Evolutionary conservation across 805 yeast genomes (phyloP).

Genomic region (Jamesozyma lodderae): DNA sequence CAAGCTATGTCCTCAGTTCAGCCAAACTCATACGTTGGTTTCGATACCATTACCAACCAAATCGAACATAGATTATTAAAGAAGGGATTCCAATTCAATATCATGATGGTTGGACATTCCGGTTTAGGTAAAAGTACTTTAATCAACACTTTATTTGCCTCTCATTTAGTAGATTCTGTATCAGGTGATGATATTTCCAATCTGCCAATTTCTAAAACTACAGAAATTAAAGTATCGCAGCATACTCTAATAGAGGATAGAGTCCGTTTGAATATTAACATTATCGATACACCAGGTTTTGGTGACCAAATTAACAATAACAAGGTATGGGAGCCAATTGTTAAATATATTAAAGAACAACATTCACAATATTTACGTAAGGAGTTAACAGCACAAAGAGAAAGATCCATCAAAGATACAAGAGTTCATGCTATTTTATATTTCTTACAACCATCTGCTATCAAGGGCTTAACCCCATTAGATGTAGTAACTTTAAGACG

Average conservation of each 20-base stretch:
- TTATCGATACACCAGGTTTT: slow-evolving; percentile 96
- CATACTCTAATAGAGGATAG: slow-evolving; percentile 75
- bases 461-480: slow-evolving; percentile 70
- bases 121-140: slow-evolving; percentile 94
- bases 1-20: slow-evolving; percentile 16
- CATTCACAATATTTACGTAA: slow-evolving; percentile 84
- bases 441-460: slow-evolving; percentile 71
- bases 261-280: slow-evolving; percentile 74
- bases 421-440: slow-evolving; percentile 90
- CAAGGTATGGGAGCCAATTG: slow-evolving; percentile 93
- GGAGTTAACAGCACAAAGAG: slow-evolving; percentile 92
- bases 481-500: slow-evolving; percentile 78
- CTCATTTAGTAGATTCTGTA: slow-evolving; percentile 59
- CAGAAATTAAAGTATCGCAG: slow-evolving; percentile 68
- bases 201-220: slow-evolving; percentile 76
- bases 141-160: slow-evolving; percentile 80
- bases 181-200: slow-evolving; percentile 58
- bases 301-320: slow-evolving; percentile 95
- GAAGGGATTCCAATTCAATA: slow-evolving; percentile 87
- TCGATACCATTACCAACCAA: slow-evolving; percentile 92
- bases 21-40: slow-evolving; percentile 84
- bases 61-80: slow-evolving; percentile 87
- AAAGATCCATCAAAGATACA: slow-evolving; percentile 69
- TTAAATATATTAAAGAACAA: slow-evolving; percentile 91
- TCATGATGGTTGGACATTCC: slow-evolving; percentile 88